Evolutionary conservation across 2,329 filamentous ascomycete genomes (phyloP), one percentile per base, ranked within the genome.

Genomic region (Penicillium digitatum): DNA sequence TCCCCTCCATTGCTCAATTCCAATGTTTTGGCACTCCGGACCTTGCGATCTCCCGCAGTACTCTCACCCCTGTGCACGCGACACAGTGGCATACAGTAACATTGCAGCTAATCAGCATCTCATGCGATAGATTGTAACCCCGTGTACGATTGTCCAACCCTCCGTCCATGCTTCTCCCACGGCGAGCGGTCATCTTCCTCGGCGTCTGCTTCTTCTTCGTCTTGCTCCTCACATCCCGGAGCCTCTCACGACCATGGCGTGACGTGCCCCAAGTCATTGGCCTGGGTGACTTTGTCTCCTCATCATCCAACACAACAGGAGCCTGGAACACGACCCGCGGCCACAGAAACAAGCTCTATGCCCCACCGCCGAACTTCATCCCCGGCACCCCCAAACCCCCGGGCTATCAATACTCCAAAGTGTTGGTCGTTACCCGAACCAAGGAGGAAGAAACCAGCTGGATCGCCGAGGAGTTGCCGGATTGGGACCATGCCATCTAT

Each of bases 371-470:
- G 18, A 57, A 68, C n/a, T 75, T 72, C 53, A 37, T 61, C 8
- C 61, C 73, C 9, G 74, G 74, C 0, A 61, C 65, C 3, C 68
- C 73, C 8, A 78, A 79, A 55, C 75, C 79, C 0, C 61, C 73
- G 0, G 78, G 77, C 1, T 73, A 75, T 57, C 77, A 76, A 38
- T 85, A 83, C 62, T 81, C 80, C 3, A 80, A 79, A 26, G 75
- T 72, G 1, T 66, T 86, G 24, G 80, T 87, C 5, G 74, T 85
- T 47, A 77, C 82, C 1, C 76, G 77, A 44, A 78, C 78, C 22
- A 78, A 76, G 54, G 67, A 71, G 2, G 81, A 85, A 64, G 75
- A 83, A 54, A 75, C 77, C 2, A 66, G 64, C 29, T 86, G 83
- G 83, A 78, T 85, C n/a, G 72, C 78, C 32, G 61, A 75, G 14